Evolutionary conservation across 2,329 filamentous ascomycete genomes (phyloP), one percentile per base, ranked within the genome.

Genomic region (Hawksworthiomyces lignivorus): DNA sequence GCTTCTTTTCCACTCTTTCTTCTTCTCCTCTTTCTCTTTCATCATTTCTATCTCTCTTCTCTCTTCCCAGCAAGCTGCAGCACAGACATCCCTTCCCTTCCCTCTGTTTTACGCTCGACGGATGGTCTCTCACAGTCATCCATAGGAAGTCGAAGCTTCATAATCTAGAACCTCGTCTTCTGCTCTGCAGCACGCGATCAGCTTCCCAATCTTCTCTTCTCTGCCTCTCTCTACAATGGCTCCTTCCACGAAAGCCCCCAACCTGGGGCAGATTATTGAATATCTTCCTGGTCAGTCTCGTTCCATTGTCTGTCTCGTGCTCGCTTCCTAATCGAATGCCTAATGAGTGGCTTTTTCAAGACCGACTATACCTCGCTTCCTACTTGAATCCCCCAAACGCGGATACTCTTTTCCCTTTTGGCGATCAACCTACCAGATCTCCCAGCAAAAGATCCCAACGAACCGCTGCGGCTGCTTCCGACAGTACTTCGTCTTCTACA

Each of bases 291-390:
- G 88, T 94, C 73, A 56, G 77, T 68, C 41, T 45, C 46, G 34
- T 29, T 27, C 28, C 31, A 19, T 14, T 15, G 15, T 15, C 24
- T 3, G 7, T 5, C 17, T 17, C 17, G 10, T 27, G 28, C 8
- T n/a, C 37, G 17, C 47, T 31, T 41, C 45, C 38, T 26, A 12
- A 26, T 26, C 48, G 9, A 10, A 30, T 39, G 41, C 39, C 39
- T 48, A 42, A 30, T 52, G 50, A 41, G 50, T 53, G 39, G 53
- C 54, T 27, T 49, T 61, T 53, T 65, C 45, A 64, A 95, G 92
- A 96, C 67, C 87, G 90, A 44, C 75, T 98, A 38, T 98, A 97
- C 62, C 81, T 98, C 52, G 92, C 87, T 52, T 89, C 90, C 29
- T 98, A 96, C 63, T 79, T 84, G 40, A 81, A 87, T 51, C 70